Evolutionary conservation across 495 filamentous ascomycete species (phyloP), one percentile per base, ranked within the genome.

Genomic region (Jackrogersella minutella): DNA sequence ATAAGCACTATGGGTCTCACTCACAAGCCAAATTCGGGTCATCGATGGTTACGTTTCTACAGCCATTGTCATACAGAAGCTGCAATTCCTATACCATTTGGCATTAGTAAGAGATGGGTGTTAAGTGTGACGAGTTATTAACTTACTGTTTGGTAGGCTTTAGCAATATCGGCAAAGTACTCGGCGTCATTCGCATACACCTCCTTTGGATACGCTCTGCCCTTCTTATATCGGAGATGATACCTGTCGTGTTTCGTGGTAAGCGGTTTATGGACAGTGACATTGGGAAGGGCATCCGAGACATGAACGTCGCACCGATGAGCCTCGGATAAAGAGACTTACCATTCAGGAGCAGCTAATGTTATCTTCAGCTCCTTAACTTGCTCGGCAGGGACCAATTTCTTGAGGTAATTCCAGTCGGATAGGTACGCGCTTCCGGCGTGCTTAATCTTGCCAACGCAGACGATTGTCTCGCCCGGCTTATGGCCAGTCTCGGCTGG

Each of bases 371-470:
- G 68, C 54, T 87, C 85, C 58, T 82, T 81, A 21, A 85, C 79
- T 53, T 82, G 78, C 3, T 86, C 82, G 16, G 78, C 71, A 0
- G 86, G 78, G 0, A 88, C 83, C 9, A 86, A 72, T 59, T 78
- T 85, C 72, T 87, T 87, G 3, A 89, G 77, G 65, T 84, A 88
- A 56, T 88, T 85, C 82, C 86, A 89, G 62, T 90, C 82, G 41
- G 84, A 80, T 56, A 88, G 68, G 62, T 88, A 88, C 47, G 84
- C 86, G 62, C 84, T 86, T 46, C 86, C 86, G 3, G 82, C 81
- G 69, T 89, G 87, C 79, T 85, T 87, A 72, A 89, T 90, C 77
- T 88, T 88, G 59, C 87, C 84, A 2, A 84, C 88, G 66, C 89
- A 91, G 49, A 91, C 68, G 7, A 89, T 85, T 5, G 81, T 85